A percentile compares a stretch with the other conserved stretches of the same genome.
phyloP scores from a whole-genome alignment of 768 basidiomycete genomes.

The Flagelloscypha sp. region DNA sequence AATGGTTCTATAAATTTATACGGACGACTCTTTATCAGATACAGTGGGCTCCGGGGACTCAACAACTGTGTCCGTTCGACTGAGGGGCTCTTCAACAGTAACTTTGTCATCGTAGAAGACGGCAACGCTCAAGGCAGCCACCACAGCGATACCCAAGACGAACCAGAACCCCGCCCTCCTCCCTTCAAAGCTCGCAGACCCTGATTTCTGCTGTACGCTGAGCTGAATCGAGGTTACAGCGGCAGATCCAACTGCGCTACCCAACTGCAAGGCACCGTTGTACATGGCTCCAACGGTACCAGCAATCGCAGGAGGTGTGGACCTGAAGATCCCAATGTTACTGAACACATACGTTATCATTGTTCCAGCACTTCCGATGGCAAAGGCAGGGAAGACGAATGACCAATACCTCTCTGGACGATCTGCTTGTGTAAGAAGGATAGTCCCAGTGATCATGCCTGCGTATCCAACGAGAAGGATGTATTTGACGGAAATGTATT shows the following conservation, averaged over 20 bases:
- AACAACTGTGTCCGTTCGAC: too few relatives aligned
- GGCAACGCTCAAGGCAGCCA: too few relatives aligned
- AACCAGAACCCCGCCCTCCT: too few relatives aligned
- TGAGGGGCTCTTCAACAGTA: too few relatives aligned
- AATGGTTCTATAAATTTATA: too few relatives aligned
- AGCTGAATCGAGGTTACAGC: constrained; percentile 40
- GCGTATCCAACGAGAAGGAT: constrained; percentile 34
- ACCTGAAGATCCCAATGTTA: constrained; percentile 45
- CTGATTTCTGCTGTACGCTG: too few relatives aligned
- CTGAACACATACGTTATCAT: constrained; percentile 29
- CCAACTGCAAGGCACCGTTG: constrained; percentile 45
- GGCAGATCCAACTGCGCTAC: constrained; percentile 43
- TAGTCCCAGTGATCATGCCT: constrained; percentile 28
- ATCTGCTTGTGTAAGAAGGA: constrained; percentile 34
- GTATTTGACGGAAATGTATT: constrained; percentile 31
- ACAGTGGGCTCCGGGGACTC: too few relatives aligned
- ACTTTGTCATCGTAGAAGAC: too few relatives aligned
- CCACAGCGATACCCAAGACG: too few relatives aligned
- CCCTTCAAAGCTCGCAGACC: too few relatives aligned
- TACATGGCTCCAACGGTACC: constrained; percentile 51
- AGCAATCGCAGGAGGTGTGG: constrained; percentile 37
- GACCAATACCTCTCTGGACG: constrained; percentile 35
- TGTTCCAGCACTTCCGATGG: constrained; percentile 37
- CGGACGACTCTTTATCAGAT: too few relatives aligned
- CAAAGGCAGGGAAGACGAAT: constrained; percentile 41